Evolutionary conservation across 768 basidiomycete genomes (phyloP).

Genomic region (Agaricus sinodeliciosus): DNA sequence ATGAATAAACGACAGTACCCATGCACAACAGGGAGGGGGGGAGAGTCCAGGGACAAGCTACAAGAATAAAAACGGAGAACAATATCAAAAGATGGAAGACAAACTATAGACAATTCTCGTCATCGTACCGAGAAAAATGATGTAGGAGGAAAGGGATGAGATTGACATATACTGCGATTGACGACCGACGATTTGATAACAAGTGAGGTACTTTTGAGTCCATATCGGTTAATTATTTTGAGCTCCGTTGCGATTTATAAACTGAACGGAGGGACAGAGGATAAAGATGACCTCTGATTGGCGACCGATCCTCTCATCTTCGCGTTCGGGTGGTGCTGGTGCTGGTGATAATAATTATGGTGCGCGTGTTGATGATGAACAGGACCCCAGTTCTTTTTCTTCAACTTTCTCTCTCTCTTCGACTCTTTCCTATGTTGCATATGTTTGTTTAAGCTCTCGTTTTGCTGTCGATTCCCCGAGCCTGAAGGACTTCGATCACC

Average conservation of each 20-base stretch:
- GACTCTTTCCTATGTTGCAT: slow-evolving; percentile 56
- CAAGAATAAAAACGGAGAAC: background rate
- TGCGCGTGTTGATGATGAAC: slow-evolving; percentile 34
- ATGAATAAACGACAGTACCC: background rate
- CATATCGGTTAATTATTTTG: background rate
- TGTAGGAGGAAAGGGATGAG: background rate
- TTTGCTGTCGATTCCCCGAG: slow-evolving; percentile 19
- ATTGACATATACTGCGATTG: background rate
- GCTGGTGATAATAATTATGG: slow-evolving; percentile 38
- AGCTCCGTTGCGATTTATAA: slow-evolving; percentile 14
- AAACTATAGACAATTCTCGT: background rate
- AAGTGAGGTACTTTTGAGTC: background rate
- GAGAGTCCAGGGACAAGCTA: background rate
- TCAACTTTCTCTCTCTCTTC: slow-evolving; percentile 62
- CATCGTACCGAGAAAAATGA: background rate
- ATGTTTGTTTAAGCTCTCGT: slow-evolving; percentile 25
- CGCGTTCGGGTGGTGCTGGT: slow-evolving; percentile 59
- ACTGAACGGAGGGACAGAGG: slow-evolving; percentile 24
- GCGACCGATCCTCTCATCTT: slow-evolving; percentile 52
- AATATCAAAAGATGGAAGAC: background rate
- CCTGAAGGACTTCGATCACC: slow-evolving; percentile 51
- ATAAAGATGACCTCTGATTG: slow-evolving; percentile 40
- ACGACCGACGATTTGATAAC: background rate
- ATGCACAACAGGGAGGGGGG: background rate
- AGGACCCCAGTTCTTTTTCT: slow-evolving; percentile 49